Base-by-base conservation (phyloP, 2,329 filamentous ascomycete genomes). In the Cordyceps cateniannulata region DNA sequence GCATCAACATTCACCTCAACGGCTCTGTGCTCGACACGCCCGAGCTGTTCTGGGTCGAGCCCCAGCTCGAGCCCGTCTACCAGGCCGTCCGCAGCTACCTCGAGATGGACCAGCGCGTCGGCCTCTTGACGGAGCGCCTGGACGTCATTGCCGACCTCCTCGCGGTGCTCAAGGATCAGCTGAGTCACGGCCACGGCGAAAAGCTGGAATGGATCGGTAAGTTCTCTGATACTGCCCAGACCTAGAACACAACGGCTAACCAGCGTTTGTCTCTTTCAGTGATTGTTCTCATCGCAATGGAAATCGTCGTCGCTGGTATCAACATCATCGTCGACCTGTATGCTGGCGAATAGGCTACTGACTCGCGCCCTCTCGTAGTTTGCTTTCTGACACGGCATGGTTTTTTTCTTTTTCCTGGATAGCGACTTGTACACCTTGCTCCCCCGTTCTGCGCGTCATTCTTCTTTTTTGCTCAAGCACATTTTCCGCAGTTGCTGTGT, bases 31-130 rank as follows among this genome's bases (percentile, higher is more conserved):
- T 99, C 44, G 95, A 99, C 73, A 96, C 93, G 10, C 95, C 95
- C 0, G 95, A 99, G 76, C 82, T 99, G 47, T 98, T 99, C 82
- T 99, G 95, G 95, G 90, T 93, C 35, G 95, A 99, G 75, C 95
- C 95, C 9, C 93, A 97, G 74, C 82, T 99, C 7, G 95, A 99
- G 70, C 95, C 95, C 5, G 89, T 99, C 29, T 99, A 99, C 72
- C 90, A 96, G 73, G 95, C 95, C 59, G 95, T 98, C 48, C 83
- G 95, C 61, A 95, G 89, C 71, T 99, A 99, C 73, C 80, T 99
- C 22, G 95, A 99, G 78, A 98, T 99, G 90, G 95, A 98, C 74
- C 95, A 98, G 79, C 82, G 95, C 61, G 93, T 98, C 14, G 86
- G 87, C 25, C 79, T 99, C 44, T 77, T 99, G 70, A 98, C 91